Evolutionary conservation across 1,284 basidiomycete species (phyloP).

Genomic region (Bjerkandera adusta): DNA sequence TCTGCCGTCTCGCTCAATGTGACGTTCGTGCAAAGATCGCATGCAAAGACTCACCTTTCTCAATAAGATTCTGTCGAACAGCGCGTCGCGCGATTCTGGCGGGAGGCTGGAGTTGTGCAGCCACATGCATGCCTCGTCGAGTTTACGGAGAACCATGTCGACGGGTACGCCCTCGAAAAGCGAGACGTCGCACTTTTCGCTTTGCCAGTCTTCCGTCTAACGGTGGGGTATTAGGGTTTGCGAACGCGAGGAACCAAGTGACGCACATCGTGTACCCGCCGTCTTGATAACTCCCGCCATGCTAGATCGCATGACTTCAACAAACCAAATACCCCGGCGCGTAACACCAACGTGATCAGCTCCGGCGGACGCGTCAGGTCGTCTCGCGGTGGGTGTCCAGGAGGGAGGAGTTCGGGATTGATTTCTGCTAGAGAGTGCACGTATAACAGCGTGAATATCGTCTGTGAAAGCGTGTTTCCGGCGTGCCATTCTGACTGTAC

Average conservation of each 20-base stretch:
- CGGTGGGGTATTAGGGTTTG: constrained; percentile 5
- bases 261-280: constrained; percentile 75
- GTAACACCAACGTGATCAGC: constrained; percentile 68
- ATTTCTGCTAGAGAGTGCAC: constrained; percentile 67
- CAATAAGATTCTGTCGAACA: constrained; percentile 52
- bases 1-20: constrained; percentile 29
- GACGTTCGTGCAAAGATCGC: neutral
- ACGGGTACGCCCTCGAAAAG: constrained; percentile 72
- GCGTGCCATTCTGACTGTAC: constrained; percentile 83
- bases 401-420: constrained; percentile 51
- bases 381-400: constrained; percentile 22
- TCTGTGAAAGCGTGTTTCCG: constrained; percentile 83
- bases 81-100: constrained; percentile 26
- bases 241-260: neutral
- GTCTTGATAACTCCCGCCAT: constrained; percentile 78
- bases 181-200: constrained; percentile 82
- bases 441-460: constrained; percentile 81
- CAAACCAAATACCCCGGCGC: constrained; percentile 68
- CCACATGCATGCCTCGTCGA: constrained; percentile 59
- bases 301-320: constrained; percentile 83
- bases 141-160: constrained; percentile 50
- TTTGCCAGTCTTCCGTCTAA: constrained; percentile 85
- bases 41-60: constrained; percentile 46
- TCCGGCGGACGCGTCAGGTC: constrained; percentile 48
- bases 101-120: constrained; percentile 37